Conservation (phyloP, 495 filamentous ascomycete genomes). For the Penicillium arizonense region DNA sequence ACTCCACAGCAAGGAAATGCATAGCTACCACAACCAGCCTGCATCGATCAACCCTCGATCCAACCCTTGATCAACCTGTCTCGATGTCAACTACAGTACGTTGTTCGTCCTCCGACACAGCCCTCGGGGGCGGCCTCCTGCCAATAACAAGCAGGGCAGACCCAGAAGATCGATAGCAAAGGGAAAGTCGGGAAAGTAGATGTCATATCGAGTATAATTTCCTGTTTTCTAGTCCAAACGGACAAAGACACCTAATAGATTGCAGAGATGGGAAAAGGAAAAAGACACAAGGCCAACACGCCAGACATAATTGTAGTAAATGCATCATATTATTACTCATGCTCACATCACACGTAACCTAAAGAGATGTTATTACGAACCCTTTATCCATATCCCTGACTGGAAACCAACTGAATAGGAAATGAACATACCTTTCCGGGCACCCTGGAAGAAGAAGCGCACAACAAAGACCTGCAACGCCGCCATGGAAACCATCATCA, state of each 20-base stretch:
- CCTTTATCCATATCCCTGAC: background rate
- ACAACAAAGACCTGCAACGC: slow-evolving; percentile 97
- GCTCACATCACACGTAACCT: slow-evolving; percentile 45
- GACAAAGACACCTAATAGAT: slow-evolving; percentile 19
- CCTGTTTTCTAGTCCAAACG: slow-evolving; percentile 10
- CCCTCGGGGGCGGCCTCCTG: background rate
- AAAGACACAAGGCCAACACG: slow-evolving; percentile 19
- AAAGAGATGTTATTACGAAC: background rate
- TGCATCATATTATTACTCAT: slow-evolving; percentile 37
- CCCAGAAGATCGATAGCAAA: background rate
- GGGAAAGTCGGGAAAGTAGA: background rate
- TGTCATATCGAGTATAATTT: slow-evolving; percentile 12
- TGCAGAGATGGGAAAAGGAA: slow-evolving; percentile 10
- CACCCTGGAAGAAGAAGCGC: slow-evolving; percentile 97
- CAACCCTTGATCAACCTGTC: background rate
- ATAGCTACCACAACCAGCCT: no score
- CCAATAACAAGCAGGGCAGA: background rate
- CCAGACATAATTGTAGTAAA: slow-evolving; percentile 20
- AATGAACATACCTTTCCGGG: slow-evolving; percentile 60
- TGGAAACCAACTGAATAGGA: background rate
- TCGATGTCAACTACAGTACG: background rate
- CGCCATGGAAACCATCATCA: slow-evolving; percentile 94
- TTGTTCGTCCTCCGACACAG: background rate
- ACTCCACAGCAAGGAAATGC: no score
- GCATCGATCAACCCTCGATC: no score